Evolutionary conservation across 2,329 filamentous ascomycete species (phyloP), one percentile per base, ranked within the genome.

Genomic region (Paraphoma chrysanthemicola): DNA sequence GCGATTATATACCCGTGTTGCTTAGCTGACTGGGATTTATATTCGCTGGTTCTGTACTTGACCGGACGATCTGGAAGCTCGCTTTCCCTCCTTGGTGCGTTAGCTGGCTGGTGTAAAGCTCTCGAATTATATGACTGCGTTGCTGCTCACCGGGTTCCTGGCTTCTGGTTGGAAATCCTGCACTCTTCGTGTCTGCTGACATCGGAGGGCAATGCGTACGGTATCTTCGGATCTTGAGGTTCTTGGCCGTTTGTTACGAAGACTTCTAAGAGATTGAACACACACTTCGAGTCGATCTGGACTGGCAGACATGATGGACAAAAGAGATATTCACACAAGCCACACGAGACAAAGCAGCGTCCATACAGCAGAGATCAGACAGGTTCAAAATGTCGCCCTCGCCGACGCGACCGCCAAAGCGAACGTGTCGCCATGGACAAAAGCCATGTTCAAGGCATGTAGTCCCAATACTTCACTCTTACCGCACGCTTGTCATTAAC

Each of bases 341-440:
- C 61, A 68, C 12, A 60, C 53, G 3, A 63, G 68, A 46, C 62
- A 57, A 11, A 66, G 59, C 17, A 59, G 54, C 29, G 66, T 64
- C n/a, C 44, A 46, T 54, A 47, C 46, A 12, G 67, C 63, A 6
- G 63, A 74, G 9, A 61, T 75, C 48, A 64, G 64, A 44, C 58
- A 70, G 38, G 72, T 75, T 28, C 81, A 85, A 59, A 64, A 78
- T 43, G 61, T 82, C 17, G 79, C 82, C 1, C 52, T 85, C n/a
- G 52, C 79, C 5, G 78, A 80, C 11, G 77, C 79, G 6, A 73
- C 74, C 1, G 69, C 82, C 12, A 82, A 83, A 63, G 81, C 78
- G 66, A 78, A 66, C 16, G 70, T 74, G 4, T 70, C 65, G 46
- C 73, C 73, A 50, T 77, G 72, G 70, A 81, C 78, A 10, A 75